Conservation (phyloP, 1,284 basidiomycete genomes). For the Cryptococcus sp. region DNA sequence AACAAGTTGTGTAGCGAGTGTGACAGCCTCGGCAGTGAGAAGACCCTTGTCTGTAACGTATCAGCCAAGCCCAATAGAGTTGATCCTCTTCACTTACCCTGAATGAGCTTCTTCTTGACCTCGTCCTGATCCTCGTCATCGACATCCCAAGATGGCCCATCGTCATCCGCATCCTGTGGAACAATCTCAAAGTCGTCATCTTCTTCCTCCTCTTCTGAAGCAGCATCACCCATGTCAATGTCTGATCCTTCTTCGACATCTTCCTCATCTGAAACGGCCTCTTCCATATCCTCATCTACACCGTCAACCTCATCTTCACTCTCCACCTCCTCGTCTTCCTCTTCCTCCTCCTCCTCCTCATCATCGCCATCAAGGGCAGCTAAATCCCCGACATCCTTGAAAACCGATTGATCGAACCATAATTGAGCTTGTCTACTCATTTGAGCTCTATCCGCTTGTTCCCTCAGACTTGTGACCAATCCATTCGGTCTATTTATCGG, state of each 20-base stretch:
- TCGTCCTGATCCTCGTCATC: slow-evolving; percentile 74
- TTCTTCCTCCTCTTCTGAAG: slow-evolving; percentile 14
- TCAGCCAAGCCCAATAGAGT: slow-evolving; percentile 1
- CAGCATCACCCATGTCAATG: slow-evolving; percentile 30
- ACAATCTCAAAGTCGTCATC: slow-evolving; percentile 68
- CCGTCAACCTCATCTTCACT: slow-evolving; percentile 35
- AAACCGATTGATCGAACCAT: slow-evolving; percentile 96
- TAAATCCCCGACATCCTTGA: slow-evolving; percentile 66
- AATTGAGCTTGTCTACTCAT: slow-evolving; percentile 58
- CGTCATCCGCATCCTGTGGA: slow-evolving; percentile 58
- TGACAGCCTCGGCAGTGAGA: slow-evolving; percentile 84
- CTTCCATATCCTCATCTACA: slow-evolving; percentile 19
- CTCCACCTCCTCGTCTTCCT: slow-evolving; percentile 38
- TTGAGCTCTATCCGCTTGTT: slow-evolving; percentile 37
- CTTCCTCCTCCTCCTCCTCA: slow-evolving; percentile 50
- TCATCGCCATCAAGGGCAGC: slow-evolving; percentile 52
- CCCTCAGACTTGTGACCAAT: slow-evolving; percentile 35
- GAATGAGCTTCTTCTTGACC: slow-evolving; percentile 63
- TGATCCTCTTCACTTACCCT: slow-evolving; percentile 55
- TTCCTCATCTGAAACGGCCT: slow-evolving; percentile 7
- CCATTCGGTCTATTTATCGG: slow-evolving; percentile 30
- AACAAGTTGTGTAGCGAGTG: slow-evolving; percentile 85
- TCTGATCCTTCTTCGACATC: slow-evolving; percentile 18
- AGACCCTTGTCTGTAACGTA: slow-evolving; percentile 68
- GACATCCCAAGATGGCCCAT: slow-evolving; percentile 71